A percentile compares a stretch with the other conserved stretches of the same genome.
phyloP scores from a whole-genome alignment of 768 basidiomycete species.

The Leccinum disarticulatum region DNA sequence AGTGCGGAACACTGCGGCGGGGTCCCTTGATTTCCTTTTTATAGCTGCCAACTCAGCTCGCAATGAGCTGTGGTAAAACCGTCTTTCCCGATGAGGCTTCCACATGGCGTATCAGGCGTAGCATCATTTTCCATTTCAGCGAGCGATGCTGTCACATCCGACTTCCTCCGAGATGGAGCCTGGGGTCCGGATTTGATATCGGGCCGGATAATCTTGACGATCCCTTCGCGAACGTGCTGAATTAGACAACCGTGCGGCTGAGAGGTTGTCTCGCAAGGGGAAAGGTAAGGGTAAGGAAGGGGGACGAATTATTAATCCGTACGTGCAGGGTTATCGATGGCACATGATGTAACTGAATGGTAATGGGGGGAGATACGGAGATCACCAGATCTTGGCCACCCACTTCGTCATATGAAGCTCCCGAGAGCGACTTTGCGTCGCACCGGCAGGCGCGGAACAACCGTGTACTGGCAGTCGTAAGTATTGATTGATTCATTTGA shows the following conservation, averaged over 20 bases:
- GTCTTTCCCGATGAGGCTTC: slow-evolving; percentile 2
- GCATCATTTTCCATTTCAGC: slow-evolving; percentile 15
- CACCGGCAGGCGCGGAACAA: slow-evolving; percentile 27
- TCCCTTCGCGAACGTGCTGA: slow-evolving; percentile 30
- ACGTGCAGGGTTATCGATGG: slow-evolving; percentile 22
- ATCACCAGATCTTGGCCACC: slow-evolving; percentile 18
- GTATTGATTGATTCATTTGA: slow-evolving; percentile 22
- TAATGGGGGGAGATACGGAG: slow-evolving; percentile 10
- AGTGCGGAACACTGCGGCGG: neutral
- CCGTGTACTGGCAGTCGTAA: slow-evolving; percentile 18
- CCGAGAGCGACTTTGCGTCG: slow-evolving; percentile 14
- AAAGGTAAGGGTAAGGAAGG: neutral
- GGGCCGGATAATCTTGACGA: slow-evolving; percentile 33
- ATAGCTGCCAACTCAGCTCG: slow-evolving; percentile 6
- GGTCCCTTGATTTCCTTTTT: slow-evolving; percentile 21
- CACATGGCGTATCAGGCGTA: slow-evolving; percentile 28
- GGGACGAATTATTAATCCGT: slow-evolving; percentile 25
- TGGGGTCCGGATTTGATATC: slow-evolving; percentile 11
- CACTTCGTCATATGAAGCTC: slow-evolving; percentile 7
- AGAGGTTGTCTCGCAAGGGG: slow-evolving; percentile 15
- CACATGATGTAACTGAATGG: slow-evolving; percentile 17
- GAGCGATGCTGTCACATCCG: slow-evolving; percentile 25
- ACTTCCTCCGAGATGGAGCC: slow-evolving; percentile 23
- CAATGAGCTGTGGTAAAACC: slow-evolving; percentile 4
- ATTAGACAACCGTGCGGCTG: slow-evolving; percentile 20